Evolutionary conservation across 2,329 filamentous ascomycete genomes (phyloP), one percentile per base, ranked within the genome.

Genomic region (Graphiopsis chlorocephala): DNA sequence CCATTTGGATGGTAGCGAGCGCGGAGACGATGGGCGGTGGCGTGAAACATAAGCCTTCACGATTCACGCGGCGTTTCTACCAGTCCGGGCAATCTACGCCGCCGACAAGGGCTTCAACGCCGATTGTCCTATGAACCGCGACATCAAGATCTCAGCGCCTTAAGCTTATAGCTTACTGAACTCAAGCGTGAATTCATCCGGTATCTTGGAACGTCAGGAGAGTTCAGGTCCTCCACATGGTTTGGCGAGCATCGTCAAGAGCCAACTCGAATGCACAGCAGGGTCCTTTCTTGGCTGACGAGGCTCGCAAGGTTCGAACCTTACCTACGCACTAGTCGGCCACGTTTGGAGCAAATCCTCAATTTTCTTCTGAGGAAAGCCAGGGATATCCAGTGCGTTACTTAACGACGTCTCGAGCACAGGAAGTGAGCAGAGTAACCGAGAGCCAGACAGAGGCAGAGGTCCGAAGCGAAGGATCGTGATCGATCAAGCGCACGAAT

Each of bases 221-320:
- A 33, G 26, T 62, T 45, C 28, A 35, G 33, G 35, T 33, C 60
- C 60, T 62, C 60, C 60, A 62, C 60, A 62, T 55, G 47, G 6
- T 26, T 29, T 26, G 48, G 33, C 31, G 12, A 31, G n/a, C 20
- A 14, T 23, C 26, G 28, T 61, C 11, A 26, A 35, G 57, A 33
- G 12, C 45, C 42, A 31, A 17, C 7, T 33, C 42, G 42, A 29
- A 23, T 35, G 17, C 23, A 17, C 26, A 23, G 31, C 45, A 50
- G n/a, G 58, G 58, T 50, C 42, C 10, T n/a, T 7, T 31, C 58
- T 61, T 61, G 58, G 58, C 58, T 26, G 20, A 20, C n/a, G 4
- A 61, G 12, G 6, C 15, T 45, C 28, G 45, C 29, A 50, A 28
- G 26, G 42, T 23, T 35, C 26, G 33, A 28, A 11, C 50, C 28